Evolutionary conservation across 176 grass and related monocot genomes (phyloP).

Genomic region (Ampelocalamus luodianensis): DNA sequence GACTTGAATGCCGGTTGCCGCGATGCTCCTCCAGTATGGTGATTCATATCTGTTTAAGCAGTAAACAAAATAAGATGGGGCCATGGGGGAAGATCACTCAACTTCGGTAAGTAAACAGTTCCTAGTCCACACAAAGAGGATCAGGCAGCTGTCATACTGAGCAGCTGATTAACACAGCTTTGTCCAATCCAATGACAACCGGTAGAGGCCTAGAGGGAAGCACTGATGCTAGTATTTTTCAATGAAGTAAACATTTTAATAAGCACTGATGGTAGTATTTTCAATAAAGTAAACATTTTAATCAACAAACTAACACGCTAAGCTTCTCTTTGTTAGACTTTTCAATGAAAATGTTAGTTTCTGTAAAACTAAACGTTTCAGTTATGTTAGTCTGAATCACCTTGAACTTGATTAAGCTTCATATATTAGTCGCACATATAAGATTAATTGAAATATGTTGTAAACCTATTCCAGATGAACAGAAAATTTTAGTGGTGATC

Average conservation of each 20-base stretch:
- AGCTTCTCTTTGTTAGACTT: too few relatives aligned
- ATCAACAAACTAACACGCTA: too few relatives aligned
- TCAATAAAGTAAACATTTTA: neutral
- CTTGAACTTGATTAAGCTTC: too few relatives aligned
- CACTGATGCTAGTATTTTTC: neutral
- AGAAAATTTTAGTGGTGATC: neutral
- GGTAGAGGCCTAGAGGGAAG: neutral
- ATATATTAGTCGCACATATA: too few relatives aligned
- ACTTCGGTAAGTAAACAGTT: neutral
- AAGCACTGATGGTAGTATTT: neutral
- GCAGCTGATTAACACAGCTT: neutral
- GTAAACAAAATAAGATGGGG: neutral
- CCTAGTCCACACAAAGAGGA: neutral
- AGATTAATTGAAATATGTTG: too few relatives aligned
- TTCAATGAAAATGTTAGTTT: too few relatives aligned
- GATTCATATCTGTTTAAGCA: slow-evolving; percentile 69
- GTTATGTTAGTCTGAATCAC: too few relatives aligned
- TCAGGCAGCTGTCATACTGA: neutral
- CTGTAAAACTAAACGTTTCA: too few relatives aligned
- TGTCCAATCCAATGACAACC: neutral
- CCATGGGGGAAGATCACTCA: neutral
- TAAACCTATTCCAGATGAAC: neutral
- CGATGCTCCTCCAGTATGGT: slow-evolving; percentile 72
- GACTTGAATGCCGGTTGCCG: slow-evolving; percentile 70
- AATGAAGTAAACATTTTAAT: neutral